Conservation (phyloP, 1,284 basidiomycete species). For the Grifola frondosa region DNA sequence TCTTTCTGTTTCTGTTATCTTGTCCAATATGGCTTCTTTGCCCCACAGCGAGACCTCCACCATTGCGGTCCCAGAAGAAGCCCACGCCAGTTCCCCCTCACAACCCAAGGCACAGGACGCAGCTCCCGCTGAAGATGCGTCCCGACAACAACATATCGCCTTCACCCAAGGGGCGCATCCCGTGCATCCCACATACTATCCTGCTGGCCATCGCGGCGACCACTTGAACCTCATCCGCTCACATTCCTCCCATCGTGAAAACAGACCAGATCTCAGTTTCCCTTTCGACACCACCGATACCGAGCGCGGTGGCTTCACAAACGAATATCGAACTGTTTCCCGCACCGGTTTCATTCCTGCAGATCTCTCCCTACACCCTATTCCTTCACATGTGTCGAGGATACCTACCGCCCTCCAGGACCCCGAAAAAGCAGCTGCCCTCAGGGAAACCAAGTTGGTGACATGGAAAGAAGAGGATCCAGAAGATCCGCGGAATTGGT, state of each 20-base stretch:
- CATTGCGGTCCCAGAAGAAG: slow-evolving; percentile 21
- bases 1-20: slow-evolving; percentile 9
- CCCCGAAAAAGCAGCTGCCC: slow-evolving; percentile 32
- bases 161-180: slow-evolving; percentile 10
- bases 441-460: slow-evolving; percentile 33
- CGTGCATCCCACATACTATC: slow-evolving; percentile 1
- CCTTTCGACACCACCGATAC: slow-evolving; percentile 34
- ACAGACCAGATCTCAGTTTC: slow-evolving; percentile 31
- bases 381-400: slow-evolving; percentile 28
- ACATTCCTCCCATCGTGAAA: slow-evolving; percentile 25
- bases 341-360: slow-evolving; percentile 28
- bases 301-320: slow-evolving; percentile 29
- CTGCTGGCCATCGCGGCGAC: slow-evolving; percentile 8
- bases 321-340: slow-evolving; percentile 34
- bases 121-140: slow-evolving; percentile 7
- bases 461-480: slow-evolving; percentile 47
- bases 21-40: slow-evolving; percentile 18
- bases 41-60: slow-evolving; percentile 28
- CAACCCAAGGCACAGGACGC: slow-evolving; percentile 3
- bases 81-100: slow-evolving; percentile 6
- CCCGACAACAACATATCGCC: slow-evolving; percentile 11
- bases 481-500: slow-evolving; percentile 64
- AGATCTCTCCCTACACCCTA: slow-evolving; percentile 27
- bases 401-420: slow-evolving; percentile 28
- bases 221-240: slow-evolving; percentile 15